A percentile compares a stretch with the other conserved stretches of the same genome.
Evolutionary conservation across 768 basidiomycete genomes (phyloP).

Genomic region (Lactarius pseudohatsudake): DNA sequence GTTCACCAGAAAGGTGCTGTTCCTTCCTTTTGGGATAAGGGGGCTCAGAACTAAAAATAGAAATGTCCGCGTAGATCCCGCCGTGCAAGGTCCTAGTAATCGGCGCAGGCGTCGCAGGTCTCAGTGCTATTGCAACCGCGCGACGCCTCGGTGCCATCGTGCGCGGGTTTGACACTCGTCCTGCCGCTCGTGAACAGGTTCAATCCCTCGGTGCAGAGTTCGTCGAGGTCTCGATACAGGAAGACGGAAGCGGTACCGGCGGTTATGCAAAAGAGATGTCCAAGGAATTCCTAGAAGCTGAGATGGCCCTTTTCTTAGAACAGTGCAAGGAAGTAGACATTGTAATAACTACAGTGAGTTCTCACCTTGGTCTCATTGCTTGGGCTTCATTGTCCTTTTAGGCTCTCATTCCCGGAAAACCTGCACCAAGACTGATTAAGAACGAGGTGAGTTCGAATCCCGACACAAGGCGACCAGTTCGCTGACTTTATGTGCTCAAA

Average conservation of each 20-base stretch:
- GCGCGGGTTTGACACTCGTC: conserved; percentile 83
- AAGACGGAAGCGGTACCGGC: conserved; percentile 79
- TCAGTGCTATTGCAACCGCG: conserved; percentile 86
- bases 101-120: conserved; percentile 85
- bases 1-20: conserved; percentile 44
- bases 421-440: conserved; percentile 82
- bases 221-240: conserved; percentile 74
- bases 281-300: conserved; percentile 84
- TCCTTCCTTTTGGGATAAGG: background rate
- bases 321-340: conserved; percentile 91
- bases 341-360: conserved; percentile 72
- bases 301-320: conserved; percentile 85
- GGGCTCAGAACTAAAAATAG: conserved; percentile 8
- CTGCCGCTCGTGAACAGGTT: conserved; percentile 85
- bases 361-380: background rate
- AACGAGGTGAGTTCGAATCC: conserved; percentile 45
- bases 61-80: conserved; percentile 56
- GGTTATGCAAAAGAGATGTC: conserved; percentile 92
- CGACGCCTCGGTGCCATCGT: conserved; percentile 85
- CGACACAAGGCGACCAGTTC: background rate
- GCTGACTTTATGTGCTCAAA: conserved; percentile 20
- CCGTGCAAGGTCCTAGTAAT: conserved; percentile 87
- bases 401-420: conserved; percentile 85
- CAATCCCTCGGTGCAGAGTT: conserved; percentile 90
- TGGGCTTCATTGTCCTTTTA: conserved; percentile 31